phyloP scores from a whole-genome alignment of 345 rosid species.

The Rhodamnia argentea region DNA sequence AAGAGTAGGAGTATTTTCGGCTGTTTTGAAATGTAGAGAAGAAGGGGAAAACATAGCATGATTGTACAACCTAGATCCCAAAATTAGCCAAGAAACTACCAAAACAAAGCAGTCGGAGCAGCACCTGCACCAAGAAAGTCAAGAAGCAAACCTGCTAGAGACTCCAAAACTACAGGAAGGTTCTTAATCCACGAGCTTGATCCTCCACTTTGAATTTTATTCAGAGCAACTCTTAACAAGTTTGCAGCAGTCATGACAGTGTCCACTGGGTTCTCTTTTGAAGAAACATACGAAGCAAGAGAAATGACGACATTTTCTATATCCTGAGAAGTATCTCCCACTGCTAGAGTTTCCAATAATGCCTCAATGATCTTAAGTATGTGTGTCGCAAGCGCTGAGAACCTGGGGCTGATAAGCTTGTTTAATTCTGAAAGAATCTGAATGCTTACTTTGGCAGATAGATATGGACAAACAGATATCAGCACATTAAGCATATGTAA shows the following conservation, averaged over 20 bases:
- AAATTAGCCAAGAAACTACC: neutral
- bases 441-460: constrained; percentile 37
- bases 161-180: constrained; percentile 39
- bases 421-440: constrained; percentile 35
- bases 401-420: constrained; percentile 38
- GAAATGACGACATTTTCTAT: constrained; percentile 34
- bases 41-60: neutral
- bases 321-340: constrained; percentile 28
- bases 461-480: constrained; percentile 41
- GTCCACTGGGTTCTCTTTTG: constrained; percentile 47
- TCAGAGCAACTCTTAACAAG: constrained; percentile 42
- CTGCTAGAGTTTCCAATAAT: constrained; percentile 31
- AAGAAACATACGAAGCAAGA: constrained; percentile 47
- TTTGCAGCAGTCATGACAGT: constrained; percentile 41
- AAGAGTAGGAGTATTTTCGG: neutral
- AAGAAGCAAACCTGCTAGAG: constrained; percentile 46
- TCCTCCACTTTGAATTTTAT: constrained; percentile 32
- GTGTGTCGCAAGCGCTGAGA: constrained; percentile 43
- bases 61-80: neutral
- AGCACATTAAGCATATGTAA: constrained; percentile 66
- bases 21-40: neutral
- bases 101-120: neutral
- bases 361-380: constrained; percentile 46
- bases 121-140: neutral
- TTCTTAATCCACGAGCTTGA: constrained; percentile 31